These are phyloP conservation scores for Epichloe coenophiala DNA, from an alignment of 2,329 filamentous ascomycete species.

Conservation along the genomic window DNA sequence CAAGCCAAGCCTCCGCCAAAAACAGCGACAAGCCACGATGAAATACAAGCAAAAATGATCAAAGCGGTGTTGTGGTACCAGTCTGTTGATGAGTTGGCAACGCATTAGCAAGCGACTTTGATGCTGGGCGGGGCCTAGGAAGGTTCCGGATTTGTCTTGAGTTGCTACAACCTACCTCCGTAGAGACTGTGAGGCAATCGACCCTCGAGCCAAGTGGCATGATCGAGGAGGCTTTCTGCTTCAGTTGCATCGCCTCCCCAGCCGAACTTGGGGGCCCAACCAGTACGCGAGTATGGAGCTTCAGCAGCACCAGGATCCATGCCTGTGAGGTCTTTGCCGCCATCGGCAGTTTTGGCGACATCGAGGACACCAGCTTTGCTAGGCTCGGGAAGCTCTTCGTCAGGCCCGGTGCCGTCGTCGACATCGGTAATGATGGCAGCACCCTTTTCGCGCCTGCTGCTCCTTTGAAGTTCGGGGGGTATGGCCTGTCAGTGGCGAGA, in stretches of 20 bases:
- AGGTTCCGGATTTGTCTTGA: neutral
- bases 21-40: constrained; percentile 79
- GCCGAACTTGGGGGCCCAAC: constrained; percentile 83
- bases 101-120: neutral
- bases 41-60: constrained; percentile 82
- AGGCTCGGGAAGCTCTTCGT: constrained; percentile 66
- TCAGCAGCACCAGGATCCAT: constrained; percentile 39
- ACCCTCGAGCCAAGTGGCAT: constrained; percentile 75
- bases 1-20: constrained; percentile 85
- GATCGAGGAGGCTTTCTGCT: constrained; percentile 63
- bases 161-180: constrained; percentile 48
- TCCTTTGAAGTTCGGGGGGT: constrained; percentile 22
- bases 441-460: constrained; percentile 35
- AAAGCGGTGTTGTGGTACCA: constrained; percentile 98
- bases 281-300: constrained; percentile 39
- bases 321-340: constrained; percentile 34
- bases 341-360: constrained; percentile 33
- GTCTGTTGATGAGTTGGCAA: constrained; percentile 36
- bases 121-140: neutral
- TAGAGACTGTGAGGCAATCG: constrained; percentile 81
- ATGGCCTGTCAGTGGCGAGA: constrained; percentile 17
- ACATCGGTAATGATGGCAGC: constrained; percentile 67
- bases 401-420: constrained; percentile 53
- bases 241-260: constrained; percentile 43
- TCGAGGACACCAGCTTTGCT: constrained; percentile 56